Evolutionary conservation across 805 yeast genomes (phyloP).

Genomic region (Candida qinlingensis): DNA sequence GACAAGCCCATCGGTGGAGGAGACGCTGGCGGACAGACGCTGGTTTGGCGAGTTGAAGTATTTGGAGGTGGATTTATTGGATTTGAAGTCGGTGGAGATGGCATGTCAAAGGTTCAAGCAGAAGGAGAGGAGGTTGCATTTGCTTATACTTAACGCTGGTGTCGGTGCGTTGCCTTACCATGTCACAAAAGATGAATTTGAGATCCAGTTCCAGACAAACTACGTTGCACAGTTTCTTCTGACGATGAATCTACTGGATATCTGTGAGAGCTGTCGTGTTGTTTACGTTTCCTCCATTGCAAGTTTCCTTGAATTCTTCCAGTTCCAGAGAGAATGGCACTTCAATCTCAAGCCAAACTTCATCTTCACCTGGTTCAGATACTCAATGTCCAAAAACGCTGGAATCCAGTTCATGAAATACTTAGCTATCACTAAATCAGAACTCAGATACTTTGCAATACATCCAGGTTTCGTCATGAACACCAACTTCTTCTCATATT

Average conservation of each 20-base stretch:
- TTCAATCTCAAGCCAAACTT: constrained; percentile 61
- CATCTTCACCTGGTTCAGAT: constrained; percentile 71
- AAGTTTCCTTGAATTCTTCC: constrained; percentile 44
- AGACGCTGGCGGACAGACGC: constrained; percentile 14
- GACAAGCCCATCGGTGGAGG: constrained; percentile 9
- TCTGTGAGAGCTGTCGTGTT: constrained; percentile 32
- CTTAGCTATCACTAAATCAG: constrained; percentile 61
- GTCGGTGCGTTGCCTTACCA: constrained; percentile 71
- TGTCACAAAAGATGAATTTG: constrained; percentile 64
- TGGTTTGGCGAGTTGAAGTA: constrained; percentile 46
- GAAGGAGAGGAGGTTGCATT: constrained; percentile 46
- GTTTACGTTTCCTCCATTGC: constrained; percentile 62
- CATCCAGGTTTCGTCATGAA: constrained; percentile 89
- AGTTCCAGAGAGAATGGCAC: constrained; percentile 41
- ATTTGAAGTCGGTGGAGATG: constrained; percentile 38
- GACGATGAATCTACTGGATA: constrained; percentile 52
- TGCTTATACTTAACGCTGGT: constrained; percentile 75
- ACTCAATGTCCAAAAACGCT: constrained; percentile 71
- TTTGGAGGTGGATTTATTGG: constrained; percentile 48
- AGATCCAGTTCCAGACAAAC: constrained; percentile 74
- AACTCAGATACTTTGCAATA: constrained; percentile 56
- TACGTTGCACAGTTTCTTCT: constrained; percentile 71
- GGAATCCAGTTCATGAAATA: constrained; percentile 69
- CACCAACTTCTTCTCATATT: constrained; percentile 67
- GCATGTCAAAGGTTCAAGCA: constrained; percentile 44